A percentile compares a stretch with the other conserved stretches of the same genome.
phyloP scores from a whole-genome alignment of 1,284 basidiomycete genomes.

The Malassezia slooffiae region DNA sequence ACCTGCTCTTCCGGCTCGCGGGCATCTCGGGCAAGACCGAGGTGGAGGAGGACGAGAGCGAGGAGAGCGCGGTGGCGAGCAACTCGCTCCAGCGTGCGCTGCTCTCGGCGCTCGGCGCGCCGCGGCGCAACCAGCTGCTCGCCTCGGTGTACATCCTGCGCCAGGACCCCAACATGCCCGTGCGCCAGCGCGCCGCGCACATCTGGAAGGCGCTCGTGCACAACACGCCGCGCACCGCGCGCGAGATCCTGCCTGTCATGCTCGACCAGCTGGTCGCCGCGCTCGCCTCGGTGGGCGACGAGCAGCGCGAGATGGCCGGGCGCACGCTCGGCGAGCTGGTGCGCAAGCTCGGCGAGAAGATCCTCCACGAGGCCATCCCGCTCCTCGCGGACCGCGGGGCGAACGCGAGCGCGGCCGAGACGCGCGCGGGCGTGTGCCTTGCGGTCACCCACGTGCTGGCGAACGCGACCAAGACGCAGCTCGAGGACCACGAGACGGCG shows the following conservation, averaged over 20 bases:
- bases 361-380: conserved; percentile 71
- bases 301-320: conserved; percentile 73
- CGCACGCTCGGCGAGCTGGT: conserved; percentile 59
- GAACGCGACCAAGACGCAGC: conserved; percentile 69
- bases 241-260: conserved; percentile 74
- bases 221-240: conserved; percentile 59
- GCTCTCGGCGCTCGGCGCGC: conserved; percentile 73
- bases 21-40: conserved; percentile 87
- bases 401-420: conserved; percentile 60
- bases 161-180: conserved; percentile 80
- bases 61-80: conserved; percentile 57
- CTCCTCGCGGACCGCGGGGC: conserved; percentile 58
- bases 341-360: conserved; percentile 88
- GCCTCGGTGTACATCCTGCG: conserved; percentile 84
- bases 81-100: conserved; percentile 59
- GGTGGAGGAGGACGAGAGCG: conserved; percentile 49
- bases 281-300: conserved; percentile 65
- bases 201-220: conserved; percentile 98
- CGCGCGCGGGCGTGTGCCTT: conserved; percentile 77
- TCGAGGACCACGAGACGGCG: conserved; percentile 79
- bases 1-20: conserved; percentile 92
- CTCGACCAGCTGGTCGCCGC: conserved; percentile 56
- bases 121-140: conserved; percentile 79
- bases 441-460: conserved; percentile 81
- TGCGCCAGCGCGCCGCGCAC: conserved; percentile 81